phyloP scores from a whole-genome alignment of 148 eudicot genomes.

The Vaccinium corymbosum region DNA sequence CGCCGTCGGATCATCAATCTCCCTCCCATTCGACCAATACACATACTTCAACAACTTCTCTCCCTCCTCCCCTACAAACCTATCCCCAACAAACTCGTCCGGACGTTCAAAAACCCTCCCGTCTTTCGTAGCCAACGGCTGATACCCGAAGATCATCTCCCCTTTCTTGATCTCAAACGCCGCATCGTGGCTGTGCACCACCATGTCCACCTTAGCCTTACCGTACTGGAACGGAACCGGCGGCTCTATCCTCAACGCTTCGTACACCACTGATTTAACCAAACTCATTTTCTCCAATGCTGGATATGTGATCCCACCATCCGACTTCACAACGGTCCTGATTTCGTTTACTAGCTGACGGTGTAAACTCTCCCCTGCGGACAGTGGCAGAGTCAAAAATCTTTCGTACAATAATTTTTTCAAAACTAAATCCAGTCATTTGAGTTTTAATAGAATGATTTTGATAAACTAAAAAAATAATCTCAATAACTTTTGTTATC shows the following conservation, averaged over 20 bases:
- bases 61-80: constrained; percentile 62
- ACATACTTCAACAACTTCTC: constrained; percentile 45
- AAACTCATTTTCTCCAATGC: constrained; percentile 47
- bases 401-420: too few relatives aligned
- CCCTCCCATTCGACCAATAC: constrained; percentile 60
- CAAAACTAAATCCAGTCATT: too few relatives aligned
- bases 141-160: constrained; percentile 54
- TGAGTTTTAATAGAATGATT: too few relatives aligned
- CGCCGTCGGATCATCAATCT: constrained; percentile 43
- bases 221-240: constrained; percentile 59
- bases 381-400: too few relatives aligned
- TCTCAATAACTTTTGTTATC: too few relatives aligned
- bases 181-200: constrained; percentile 45
- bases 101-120: constrained; percentile 39
- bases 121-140: constrained; percentile 56
- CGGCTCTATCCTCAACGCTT: constrained; percentile 53
- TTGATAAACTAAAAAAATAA: too few relatives aligned
- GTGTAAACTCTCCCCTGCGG: constrained; percentile 48
- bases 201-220: constrained; percentile 43
- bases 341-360: constrained; percentile 43
- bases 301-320: constrained; percentile 38
- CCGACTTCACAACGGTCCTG: constrained; percentile 36
- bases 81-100: constrained; percentile 44
- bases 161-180: constrained; percentile 49
- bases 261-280: constrained; percentile 53